These are phyloP conservation scores for Salix viminalis DNA, from an alignment of 345 rosid genomes.

Conservation along the genomic window DNA sequence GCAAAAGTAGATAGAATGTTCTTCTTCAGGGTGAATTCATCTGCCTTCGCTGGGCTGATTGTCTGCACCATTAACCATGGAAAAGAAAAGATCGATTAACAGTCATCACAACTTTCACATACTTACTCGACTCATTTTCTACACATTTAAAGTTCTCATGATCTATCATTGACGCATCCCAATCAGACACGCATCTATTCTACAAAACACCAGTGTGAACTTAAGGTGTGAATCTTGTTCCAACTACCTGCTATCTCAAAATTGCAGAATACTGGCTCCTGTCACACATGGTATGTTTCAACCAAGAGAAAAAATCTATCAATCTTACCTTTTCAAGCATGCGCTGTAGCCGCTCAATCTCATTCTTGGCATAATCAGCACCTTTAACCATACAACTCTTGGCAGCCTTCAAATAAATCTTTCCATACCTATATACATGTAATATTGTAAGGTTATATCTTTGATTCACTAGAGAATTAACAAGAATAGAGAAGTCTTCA, in stretches of 20 bases:
- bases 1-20: slow-evolving; percentile 53
- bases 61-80: slow-evolving; percentile 45
- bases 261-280: background rate
- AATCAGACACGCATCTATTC: background rate
- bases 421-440: slow-evolving; percentile 52
- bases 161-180: background rate
- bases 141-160: background rate
- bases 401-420: slow-evolving; percentile 74
- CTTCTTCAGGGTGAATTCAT: slow-evolving; percentile 76
- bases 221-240: background rate
- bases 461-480: background rate
- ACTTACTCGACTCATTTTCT: background rate
- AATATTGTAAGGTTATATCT: background rate
- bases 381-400: slow-evolving; percentile 76
- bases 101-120: background rate
- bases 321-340: slow-evolving; percentile 67
- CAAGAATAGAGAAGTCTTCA: background rate
- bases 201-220: background rate
- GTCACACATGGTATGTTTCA: background rate
- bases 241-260: background rate
- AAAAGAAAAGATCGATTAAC: background rate
- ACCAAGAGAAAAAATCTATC: background rate
- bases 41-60: slow-evolving; percentile 77
- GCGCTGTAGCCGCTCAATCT: slow-evolving; percentile 72
- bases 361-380: slow-evolving; percentile 68